These are phyloP conservation scores for Dipteronia sinensis DNA, from an alignment of 345 rosid species.

Conservation along the genomic window DNA sequence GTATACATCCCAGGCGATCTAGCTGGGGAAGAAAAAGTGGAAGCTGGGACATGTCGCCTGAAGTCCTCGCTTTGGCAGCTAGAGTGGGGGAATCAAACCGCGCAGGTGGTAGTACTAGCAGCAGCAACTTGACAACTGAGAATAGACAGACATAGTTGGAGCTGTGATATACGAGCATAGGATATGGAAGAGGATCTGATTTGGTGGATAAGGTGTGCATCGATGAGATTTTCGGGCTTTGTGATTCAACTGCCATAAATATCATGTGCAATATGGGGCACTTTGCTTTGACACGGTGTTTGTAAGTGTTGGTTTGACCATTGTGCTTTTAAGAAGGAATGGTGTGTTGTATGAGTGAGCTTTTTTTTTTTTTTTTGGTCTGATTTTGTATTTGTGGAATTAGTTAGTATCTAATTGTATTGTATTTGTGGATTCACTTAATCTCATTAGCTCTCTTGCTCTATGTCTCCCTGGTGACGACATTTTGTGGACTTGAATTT, in stretches of 20 bases:
- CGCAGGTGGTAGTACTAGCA: conserved; percentile 48
- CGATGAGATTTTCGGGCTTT: conserved; percentile 8
- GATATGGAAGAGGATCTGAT: conserved; percentile 24
- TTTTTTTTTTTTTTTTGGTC: conserved; percentile 27
- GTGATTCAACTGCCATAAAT: conserved; percentile 14
- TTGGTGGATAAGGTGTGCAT: conserved; percentile 11
- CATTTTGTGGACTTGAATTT: conserved; percentile 13
- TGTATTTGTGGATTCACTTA: conserved; percentile 25
- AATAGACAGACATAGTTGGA: conserved; percentile 46
- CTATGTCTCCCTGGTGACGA: not conserved
- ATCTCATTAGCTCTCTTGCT: not conserved
- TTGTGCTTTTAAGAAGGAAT: conserved; percentile 39
- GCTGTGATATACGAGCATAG: conserved; percentile 23
- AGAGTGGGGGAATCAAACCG: conserved; percentile 83
- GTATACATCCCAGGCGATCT: conserved; percentile 77
- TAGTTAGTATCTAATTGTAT: conserved; percentile 43
- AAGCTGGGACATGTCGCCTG: conserved; percentile 84
- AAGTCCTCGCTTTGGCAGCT: conserved; percentile 88
- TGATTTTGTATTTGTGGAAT: conserved; percentile 34
- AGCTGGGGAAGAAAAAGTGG: conserved; percentile 84
- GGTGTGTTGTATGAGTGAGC: conserved; percentile 50
- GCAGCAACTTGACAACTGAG: conserved; percentile 60
- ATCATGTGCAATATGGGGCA: conserved; percentile 16
- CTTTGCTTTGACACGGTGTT: conserved; percentile 29
- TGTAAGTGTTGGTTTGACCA: conserved; percentile 31